A percentile compares a stretch with the other conserved stretches of the same genome.
Conservation (phyloP, 371 early-diverging fungal genomes). For the Aphelidium insulamus region DNA sequence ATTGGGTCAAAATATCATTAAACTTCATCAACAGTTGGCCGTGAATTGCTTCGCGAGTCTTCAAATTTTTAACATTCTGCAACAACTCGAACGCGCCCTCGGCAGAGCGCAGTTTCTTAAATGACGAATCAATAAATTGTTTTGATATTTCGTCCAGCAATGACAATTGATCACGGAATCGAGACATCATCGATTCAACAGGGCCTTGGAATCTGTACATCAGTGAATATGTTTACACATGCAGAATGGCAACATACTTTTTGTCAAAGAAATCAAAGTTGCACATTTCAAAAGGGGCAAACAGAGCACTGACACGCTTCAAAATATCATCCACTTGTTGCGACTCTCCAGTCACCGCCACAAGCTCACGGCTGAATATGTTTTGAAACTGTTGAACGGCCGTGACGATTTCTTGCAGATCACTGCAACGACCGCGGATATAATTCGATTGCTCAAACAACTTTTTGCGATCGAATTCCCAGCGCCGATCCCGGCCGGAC, state of each 20-base stretch:
- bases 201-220: too few relatives aligned
- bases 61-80: slow-evolving; percentile 31
- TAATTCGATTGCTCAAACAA: slow-evolving; percentile 33
- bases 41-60: slow-evolving; percentile 24
- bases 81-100: slow-evolving; percentile 34
- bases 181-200: too few relatives aligned
- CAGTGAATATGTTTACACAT: slow-evolving; percentile 24
- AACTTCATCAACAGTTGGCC: slow-evolving; percentile 32
- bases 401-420: slow-evolving; percentile 24
- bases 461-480: slow-evolving; percentile 33
- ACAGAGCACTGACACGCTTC: slow-evolving; percentile 25
- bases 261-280: slow-evolving; percentile 27
- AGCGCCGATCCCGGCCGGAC: slow-evolving; percentile 30
- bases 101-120: slow-evolving; percentile 30
- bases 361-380: slow-evolving; percentile 29
- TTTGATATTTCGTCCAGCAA: slow-evolving; percentile 39
- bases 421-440: slow-evolving; percentile 25
- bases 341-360: slow-evolving; percentile 31
- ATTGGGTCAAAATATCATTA: slow-evolving; percentile 31
- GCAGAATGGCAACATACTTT: slow-evolving; percentile 19
- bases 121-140: slow-evolving; percentile 31
- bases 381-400: slow-evolving; percentile 33
- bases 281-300: slow-evolving; percentile 23
- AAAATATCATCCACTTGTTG: slow-evolving; percentile 33
- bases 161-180: slow-evolving; percentile 29